These are phyloP conservation scores for Helotiales sp. DNA, from an alignment of 2,329 filamentous ascomycete species.

Conservation along the genomic window DNA sequence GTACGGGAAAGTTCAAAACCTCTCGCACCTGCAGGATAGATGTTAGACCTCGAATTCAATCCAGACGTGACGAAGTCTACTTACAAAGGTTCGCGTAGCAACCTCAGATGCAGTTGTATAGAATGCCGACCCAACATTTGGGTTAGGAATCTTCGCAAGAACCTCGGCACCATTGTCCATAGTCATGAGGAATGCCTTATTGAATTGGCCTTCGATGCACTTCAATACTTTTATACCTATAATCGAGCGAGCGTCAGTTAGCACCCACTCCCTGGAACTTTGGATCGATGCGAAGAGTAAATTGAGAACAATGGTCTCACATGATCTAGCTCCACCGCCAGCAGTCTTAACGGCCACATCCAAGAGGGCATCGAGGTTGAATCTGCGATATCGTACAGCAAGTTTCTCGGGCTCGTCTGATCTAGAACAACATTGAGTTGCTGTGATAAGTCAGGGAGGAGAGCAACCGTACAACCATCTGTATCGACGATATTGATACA, in stretches of 20 bases:
- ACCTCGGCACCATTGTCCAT: constrained; percentile 34
- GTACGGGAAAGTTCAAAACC: constrained; percentile 28
- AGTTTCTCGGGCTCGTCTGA: constrained; percentile 38
- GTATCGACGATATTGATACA: constrained; percentile 40
- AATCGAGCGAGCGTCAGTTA: constrained; percentile 17
- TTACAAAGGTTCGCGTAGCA: constrained; percentile 31
- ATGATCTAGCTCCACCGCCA: constrained; percentile 26
- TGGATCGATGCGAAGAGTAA: neutral
- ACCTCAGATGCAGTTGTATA: constrained; percentile 34
- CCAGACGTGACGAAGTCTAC: neutral
- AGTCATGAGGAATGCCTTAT: constrained; percentile 33
- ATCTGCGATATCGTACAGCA: constrained; percentile 39
- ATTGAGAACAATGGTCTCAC: constrained; percentile 21
- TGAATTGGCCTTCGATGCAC: constrained; percentile 31
- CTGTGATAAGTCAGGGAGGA: constrained; percentile 8
- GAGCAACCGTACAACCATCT: constrained; percentile 37
- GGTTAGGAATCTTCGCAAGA: constrained; percentile 33
- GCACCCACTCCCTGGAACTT: neutral
- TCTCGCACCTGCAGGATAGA: constrained; percentile 23
- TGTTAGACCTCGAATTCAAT: constrained; percentile 11
- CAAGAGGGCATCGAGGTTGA: constrained; percentile 37
- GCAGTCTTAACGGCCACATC: constrained; percentile 27
- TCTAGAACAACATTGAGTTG: constrained; percentile 30
- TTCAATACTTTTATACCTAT: constrained; percentile 31
- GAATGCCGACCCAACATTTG: constrained; percentile 30